Percentiles rank a stretch among this genome's conserved stretches.
Conservation (phyloP, 1,139 yeast genomes). For the Sporopachydermia cereana region DNA sequence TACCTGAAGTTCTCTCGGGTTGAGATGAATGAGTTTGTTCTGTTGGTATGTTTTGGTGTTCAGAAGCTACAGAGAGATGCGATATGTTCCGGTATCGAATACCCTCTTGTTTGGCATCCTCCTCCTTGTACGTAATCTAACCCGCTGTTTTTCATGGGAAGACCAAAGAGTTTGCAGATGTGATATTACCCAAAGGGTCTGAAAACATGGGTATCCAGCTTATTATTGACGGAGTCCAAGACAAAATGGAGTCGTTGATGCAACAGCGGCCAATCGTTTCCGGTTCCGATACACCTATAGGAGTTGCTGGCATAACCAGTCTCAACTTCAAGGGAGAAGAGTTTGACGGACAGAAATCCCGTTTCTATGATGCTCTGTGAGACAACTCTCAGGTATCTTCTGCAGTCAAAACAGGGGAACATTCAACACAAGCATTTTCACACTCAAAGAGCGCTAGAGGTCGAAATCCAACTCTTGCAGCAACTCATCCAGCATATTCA, state of each 20-base stretch:
- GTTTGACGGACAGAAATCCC: constrained; percentile 37
- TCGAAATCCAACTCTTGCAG: constrained; percentile 13
- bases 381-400: no score
- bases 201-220: constrained; percentile 45
- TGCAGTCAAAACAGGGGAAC: no score
- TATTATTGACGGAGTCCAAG: constrained; percentile 32
- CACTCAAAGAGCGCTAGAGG: background rate
- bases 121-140: no score
- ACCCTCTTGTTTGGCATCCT: no score
- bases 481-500: constrained; percentile 14
- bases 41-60: constrained; percentile 25
- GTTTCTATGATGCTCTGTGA: constrained; percentile 33
- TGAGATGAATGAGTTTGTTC: constrained; percentile 65
- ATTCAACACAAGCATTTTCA: no score
- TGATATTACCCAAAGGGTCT: constrained; percentile 68
- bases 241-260: constrained; percentile 13
- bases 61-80: no score
- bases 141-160: no score
- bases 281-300: constrained; percentile 12
- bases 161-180: constrained; percentile 72
- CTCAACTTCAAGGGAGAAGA: constrained; percentile 29
- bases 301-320: constrained; percentile 10
- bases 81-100: no score
- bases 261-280: constrained; percentile 10
- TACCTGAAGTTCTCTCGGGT: constrained; percentile 60